Percentiles rank a stretch among this genome's conserved stretches.
phyloP scores from a whole-genome alignment of 495 filamentous ascomycete genomes.

The Penicillium antarcticum region DNA sequence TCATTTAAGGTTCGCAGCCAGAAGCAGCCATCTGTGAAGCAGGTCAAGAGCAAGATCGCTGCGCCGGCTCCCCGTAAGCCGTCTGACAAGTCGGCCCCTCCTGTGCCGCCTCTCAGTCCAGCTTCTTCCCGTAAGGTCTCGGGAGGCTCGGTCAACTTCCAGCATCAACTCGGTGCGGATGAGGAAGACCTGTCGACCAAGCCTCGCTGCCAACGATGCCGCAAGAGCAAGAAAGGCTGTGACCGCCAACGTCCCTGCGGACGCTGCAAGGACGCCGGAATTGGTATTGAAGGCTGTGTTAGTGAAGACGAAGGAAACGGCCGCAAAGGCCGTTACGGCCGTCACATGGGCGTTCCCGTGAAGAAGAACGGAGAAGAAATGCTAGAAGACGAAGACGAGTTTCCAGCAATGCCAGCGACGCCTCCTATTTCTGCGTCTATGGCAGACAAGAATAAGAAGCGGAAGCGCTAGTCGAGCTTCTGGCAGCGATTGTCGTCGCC shows the following conservation, averaged over 20 bases:
- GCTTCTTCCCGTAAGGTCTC: constrained; percentile 74
- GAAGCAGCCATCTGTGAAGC: constrained; percentile 39
- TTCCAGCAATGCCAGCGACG: constrained; percentile 31
- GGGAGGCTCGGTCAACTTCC: constrained; percentile 63
- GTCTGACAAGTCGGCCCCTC: constrained; percentile 48
- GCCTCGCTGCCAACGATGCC: constrained; percentile 95
- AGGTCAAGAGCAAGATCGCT: constrained; percentile 38
- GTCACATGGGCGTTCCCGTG: constrained; percentile 92
- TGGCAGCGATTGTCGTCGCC: background rate
- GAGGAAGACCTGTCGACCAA: constrained; percentile 90
- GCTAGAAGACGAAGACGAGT: constrained; percentile 22
- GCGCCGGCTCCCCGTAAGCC: constrained; percentile 45
- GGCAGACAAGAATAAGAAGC: constrained; percentile 66
- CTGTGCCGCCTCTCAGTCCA: constrained; percentile 45
- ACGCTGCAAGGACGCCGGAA: constrained; percentile 91
- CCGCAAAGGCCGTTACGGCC: constrained; percentile 91
- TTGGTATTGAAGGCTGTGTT: constrained; percentile 86
- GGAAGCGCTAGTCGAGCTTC: constrained; percentile 54
- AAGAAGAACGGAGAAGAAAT: constrained; percentile 58
- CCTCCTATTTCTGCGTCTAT: constrained; percentile 28
- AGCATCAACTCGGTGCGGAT: constrained; percentile 70
- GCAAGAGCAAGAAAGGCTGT: constrained; percentile 99
- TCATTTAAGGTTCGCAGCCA: constrained; percentile 32
- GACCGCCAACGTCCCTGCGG: constrained; percentile 94
- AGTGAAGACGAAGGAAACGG: constrained; percentile 97